Evolutionary conservation across 371 early-diverging fungal genomes (phyloP), one percentile per base, ranked within the genome.

Genomic region (Circinella umbellata): DNA sequence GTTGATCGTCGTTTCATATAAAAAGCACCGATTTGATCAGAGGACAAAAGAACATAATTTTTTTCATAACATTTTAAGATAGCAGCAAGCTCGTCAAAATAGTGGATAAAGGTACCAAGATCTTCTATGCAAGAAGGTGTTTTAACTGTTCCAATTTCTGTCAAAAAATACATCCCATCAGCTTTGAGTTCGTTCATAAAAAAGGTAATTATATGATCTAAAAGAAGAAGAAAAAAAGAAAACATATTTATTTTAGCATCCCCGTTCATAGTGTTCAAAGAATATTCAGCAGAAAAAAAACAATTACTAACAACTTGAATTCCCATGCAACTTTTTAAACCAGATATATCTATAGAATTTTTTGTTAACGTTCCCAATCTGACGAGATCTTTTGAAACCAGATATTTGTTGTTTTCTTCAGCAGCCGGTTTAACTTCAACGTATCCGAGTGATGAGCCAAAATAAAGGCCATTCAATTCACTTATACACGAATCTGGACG

Each of bases 261-360:
- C 35, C 15, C 59, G 27, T 59, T 27, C 15, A 59, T 27, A 59
- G 27, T 27, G 8, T 59, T 35, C 27, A 27, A 4, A 27, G 5
- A 59, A 15, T 35, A 27, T 8, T 34, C 4, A 49, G 49, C 14
- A 49, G 49, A 59, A 59, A 59, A 59, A 59, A 35, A 59, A 59
- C 4, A 59, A 8, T 59, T 59, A 20, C 59, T 37, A 59, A 59
- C 20, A 59, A 59, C 59, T 59, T 59, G 59, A 59, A 59, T 37
- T 8, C 27, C 59, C 59, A 49, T 49, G 14, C 49, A 49, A 49
- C 14, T 14, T 14, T 49, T 49, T 15, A 49, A 49, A 49, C 14
- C 49, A 49, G 49, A 61, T 36, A 13, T 38, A 46, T 61, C 62
- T 4, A 38, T 3, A 14, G 36, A 14, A 18, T 61, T 61, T 38